Percentiles rank a stretch among this genome's conserved stretches.
phyloP scores from a whole-genome alignment of 805 yeast species.

The Pichia paraexigua region DNA sequence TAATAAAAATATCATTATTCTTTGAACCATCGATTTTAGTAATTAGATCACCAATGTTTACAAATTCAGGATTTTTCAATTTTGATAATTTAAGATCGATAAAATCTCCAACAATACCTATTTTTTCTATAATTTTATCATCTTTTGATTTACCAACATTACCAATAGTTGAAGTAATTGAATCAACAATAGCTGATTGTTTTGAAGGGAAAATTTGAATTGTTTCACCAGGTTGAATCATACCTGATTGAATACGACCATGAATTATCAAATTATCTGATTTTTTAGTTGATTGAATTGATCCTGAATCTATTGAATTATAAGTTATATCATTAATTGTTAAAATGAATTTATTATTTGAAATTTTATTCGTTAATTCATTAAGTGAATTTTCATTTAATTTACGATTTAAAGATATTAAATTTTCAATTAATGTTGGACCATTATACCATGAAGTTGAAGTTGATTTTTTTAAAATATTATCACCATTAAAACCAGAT shows the following conservation, averaged over 20 bases:
- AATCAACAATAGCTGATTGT: slow-evolving; percentile 36
- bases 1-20: slow-evolving; percentile 25
- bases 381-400: slow-evolving; percentile 13
- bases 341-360: slow-evolving; percentile 36
- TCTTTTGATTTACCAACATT: slow-evolving; percentile 12
- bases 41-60: slow-evolving; percentile 62
- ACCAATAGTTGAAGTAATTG: slow-evolving; percentile 20
- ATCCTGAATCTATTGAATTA: slow-evolving; percentile 1
- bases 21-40: not conserved
- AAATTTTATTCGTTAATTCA: slow-evolving; percentile 23
- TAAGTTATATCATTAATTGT: slow-evolving; percentile 50
- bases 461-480: slow-evolving; percentile 42
- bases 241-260: slow-evolving; percentile 65
- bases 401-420: slow-evolving; percentile 31
- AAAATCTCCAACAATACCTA: slow-evolving; percentile 49
- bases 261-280: slow-evolving; percentile 43
- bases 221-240: slow-evolving; percentile 63
- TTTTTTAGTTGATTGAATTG: slow-evolving; percentile 17
- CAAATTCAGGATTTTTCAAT: slow-evolving; percentile 32
- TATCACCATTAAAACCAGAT: slow-evolving; percentile 61
- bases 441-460: slow-evolving; percentile 23
- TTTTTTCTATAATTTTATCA: slow-evolving; percentile 16
- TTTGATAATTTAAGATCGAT: slow-evolving; percentile 37
- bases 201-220: slow-evolving; percentile 48
- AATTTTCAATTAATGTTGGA: slow-evolving; percentile 40